Base-by-base conservation (phyloP, 1,284 basidiomycete genomes). In the Rhizoctonia solani region DNA sequence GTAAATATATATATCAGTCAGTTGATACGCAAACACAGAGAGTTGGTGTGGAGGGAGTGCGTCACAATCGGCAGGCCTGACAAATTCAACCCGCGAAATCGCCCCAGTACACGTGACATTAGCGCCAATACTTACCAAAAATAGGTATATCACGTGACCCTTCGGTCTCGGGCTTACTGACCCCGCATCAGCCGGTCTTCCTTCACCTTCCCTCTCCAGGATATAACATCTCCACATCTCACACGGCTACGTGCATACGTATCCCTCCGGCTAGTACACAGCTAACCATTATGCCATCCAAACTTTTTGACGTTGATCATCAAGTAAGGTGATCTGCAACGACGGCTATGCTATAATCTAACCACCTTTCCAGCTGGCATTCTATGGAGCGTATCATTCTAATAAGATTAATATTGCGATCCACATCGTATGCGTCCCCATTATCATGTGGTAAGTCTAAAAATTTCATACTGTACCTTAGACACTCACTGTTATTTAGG, bases 321-420 rank as follows among this genome's bases (percentile, higher is more conserved):
- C 72, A 73, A 65, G 72, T 72, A 46, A 23, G 69, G 56, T 19
- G 21, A 14, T 27, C 25, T 23, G 44, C 29, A 5, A 11, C 21
- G n/a, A 11, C 44, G n/a, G 44, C 21, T 21, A 29, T 46, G 27
- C 21, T 37, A 11, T 21, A 68, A 4, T 68, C 30, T 56, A 52
- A 50, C 32, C 44, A 25, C 16, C 32, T 34, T 4, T 16, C 6
- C 46, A 95, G 91, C 82, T 95, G 73, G 81, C 87, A 30, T 94
- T 94, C 81, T 95, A 95, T 77, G 90, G 90, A 23, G 88, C 92
- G 56, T 95, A 95, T 78, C 93, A 95, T 77, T 82, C 85, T 25
- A 88, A 95, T 76, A 84, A 83, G 37, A 78, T 87, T 69, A 96
- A 96, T 76, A 79, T 95, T 70, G 74, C 82, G 66, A 90, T 95